phyloP scores from a whole-genome alignment of 78 protist species.

The Isochrysis galbana region DNA sequence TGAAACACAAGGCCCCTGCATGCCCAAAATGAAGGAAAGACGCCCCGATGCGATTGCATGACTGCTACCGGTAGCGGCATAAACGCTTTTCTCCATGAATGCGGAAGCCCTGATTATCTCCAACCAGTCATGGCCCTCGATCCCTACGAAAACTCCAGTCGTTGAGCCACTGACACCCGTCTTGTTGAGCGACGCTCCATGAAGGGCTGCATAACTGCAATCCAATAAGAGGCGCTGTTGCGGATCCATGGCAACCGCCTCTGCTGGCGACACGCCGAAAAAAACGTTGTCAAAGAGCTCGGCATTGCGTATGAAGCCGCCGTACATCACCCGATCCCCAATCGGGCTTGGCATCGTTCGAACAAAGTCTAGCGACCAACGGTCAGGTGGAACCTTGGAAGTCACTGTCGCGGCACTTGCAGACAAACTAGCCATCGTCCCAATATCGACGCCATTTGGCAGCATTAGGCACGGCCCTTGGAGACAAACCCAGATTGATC shows the following conservation, averaged over 20 bases:
- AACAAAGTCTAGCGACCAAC: neutral
- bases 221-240: conserved; percentile 31
- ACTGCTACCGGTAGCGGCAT: neutral
- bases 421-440: no score
- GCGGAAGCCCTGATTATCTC: neutral
- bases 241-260: conserved; percentile 41
- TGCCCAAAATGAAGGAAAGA: neutral
- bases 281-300: neutral
- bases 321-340: neutral
- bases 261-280: neutral
- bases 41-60: neutral
- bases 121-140: neutral
- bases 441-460: no score
- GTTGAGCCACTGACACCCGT: neutral
- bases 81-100: neutral
- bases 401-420: neutral
- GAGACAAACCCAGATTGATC: neutral
- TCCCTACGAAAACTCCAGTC: neutral
- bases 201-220: neutral
- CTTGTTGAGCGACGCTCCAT: neutral
- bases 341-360: no score
- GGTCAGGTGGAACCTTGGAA: neutral
- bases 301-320: neutral
- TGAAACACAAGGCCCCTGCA: neutral
- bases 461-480: neutral